These are phyloP conservation scores for Blastobotrys attinorum DNA, from an alignment of 805 yeast species.

Conservation along the genomic window DNA sequence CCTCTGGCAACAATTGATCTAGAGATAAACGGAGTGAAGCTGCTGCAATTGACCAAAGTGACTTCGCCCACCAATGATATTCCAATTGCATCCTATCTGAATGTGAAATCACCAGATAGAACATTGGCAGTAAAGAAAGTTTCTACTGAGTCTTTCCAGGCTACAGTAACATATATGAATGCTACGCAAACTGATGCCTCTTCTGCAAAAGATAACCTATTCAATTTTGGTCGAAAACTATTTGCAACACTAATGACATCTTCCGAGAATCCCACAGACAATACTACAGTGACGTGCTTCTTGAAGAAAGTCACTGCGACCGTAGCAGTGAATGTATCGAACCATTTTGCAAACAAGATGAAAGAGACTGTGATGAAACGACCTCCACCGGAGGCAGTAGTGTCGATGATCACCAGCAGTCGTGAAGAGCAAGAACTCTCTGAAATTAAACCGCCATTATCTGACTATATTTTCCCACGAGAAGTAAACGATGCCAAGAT, in stretches of 20 bases:
- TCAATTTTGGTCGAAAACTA: slow-evolving; percentile 26
- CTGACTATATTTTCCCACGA: slow-evolving; percentile 30
- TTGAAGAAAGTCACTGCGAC: slow-evolving; percentile 27
- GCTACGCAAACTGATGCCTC: slow-evolving; percentile 28
- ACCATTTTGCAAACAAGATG: slow-evolving; percentile 26
- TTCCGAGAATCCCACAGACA: slow-evolving; percentile 26
- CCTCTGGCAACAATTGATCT: slow-evolving; percentile 25
- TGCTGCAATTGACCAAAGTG: slow-evolving; percentile 24
- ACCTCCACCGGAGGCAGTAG: slow-evolving; percentile 30
- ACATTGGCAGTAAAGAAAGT: slow-evolving; percentile 20
- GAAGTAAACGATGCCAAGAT: slow-evolving; percentile 31
- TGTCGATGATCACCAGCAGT: slow-evolving; percentile 27
- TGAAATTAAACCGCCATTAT: slow-evolving; percentile 26
- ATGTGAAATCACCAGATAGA: slow-evolving; percentile 21
- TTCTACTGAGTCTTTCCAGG: slow-evolving; percentile 22
- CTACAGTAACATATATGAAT: slow-evolving; percentile 28
- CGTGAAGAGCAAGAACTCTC: slow-evolving; percentile 25
- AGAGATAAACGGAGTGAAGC: slow-evolving; percentile 21
- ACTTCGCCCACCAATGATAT: slow-evolving; percentile 17
- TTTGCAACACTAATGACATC: slow-evolving; percentile 22
- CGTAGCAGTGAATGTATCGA: slow-evolving; percentile 25
- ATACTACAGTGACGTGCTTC: slow-evolving; percentile 23
- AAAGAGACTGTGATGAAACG: slow-evolving; percentile 33
- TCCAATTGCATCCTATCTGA: slow-evolving; percentile 19
- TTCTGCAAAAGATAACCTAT: slow-evolving; percentile 16